phyloP scores from a whole-genome alignment of 257 asterid species.

The Nicotiana tomentosiformis region DNA sequence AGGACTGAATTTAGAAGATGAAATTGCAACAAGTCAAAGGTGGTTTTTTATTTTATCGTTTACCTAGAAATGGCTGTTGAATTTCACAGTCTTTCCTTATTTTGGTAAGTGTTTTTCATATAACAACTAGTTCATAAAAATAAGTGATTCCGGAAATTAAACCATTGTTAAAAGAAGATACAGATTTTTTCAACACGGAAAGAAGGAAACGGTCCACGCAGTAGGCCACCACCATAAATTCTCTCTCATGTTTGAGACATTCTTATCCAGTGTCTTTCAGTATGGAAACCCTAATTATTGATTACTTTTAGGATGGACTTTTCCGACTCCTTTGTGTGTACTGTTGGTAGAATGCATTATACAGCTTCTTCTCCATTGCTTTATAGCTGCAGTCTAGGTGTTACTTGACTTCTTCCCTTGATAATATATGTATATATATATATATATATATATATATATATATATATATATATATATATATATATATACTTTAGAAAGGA shows the following conservation, averaged over 20 bases:
- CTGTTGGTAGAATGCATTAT: neutral
- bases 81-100: conserved; percentile 10
- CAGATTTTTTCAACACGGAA: conserved; percentile 21
- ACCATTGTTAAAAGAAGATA: neutral
- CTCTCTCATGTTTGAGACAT: conserved; percentile 16
- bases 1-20: conserved; percentile 11
- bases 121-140: conserved; percentile 10
- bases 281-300: conserved; percentile 22
- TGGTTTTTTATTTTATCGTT: conserved; percentile 14
- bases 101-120: neutral
- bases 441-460: neutral
- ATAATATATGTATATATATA: neutral
- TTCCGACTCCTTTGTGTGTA: neutral
- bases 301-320: conserved; percentile 17
- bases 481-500: neutral
- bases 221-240: conserved; percentile 26
- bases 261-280: conserved; percentile 17
- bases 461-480: neutral
- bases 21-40: conserved; percentile 24
- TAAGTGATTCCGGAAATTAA: neutral
- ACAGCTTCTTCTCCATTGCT: neutral
- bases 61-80: conserved; percentile 17
- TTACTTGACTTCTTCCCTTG: neutral
- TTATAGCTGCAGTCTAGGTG: conserved; percentile 3
- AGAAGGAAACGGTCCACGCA: conserved; percentile 10